Conservation (phyloP, 2,329 filamentous ascomycete species). For the Biscogniauxia marginata region DNA sequence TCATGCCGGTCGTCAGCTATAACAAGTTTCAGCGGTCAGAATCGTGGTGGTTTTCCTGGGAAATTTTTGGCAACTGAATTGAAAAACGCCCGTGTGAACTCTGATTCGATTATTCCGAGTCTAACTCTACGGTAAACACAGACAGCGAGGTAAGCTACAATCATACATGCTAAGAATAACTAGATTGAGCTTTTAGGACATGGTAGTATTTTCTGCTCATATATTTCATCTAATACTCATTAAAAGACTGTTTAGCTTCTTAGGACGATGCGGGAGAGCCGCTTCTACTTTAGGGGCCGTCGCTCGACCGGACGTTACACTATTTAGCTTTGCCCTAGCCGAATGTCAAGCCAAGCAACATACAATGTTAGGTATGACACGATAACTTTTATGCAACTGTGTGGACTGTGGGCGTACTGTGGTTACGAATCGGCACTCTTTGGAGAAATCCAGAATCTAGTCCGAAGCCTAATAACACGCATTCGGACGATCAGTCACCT, state of each 20-base stretch:
- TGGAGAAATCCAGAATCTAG: neutral
- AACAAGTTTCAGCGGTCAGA: neutral
- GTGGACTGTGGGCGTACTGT: neutral
- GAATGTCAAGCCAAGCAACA: neutral
- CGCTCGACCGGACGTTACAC: neutral
- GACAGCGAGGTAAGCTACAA: neutral
- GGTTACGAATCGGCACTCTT: neutral
- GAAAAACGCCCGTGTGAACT: neutral
- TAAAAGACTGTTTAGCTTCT: neutral
- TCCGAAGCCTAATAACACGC: neutral
- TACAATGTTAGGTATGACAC: neutral
- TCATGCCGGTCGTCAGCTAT: neutral
- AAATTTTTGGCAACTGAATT: neutral
- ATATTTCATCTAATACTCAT: neutral
- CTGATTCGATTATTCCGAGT: neutral
- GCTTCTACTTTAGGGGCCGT: neutral
- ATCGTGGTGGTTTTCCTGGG: no score
- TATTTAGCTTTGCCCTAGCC: neutral
- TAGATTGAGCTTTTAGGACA: neutral
- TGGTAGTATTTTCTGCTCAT: neutral
- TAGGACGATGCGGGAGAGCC: neutral
- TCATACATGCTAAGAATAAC: neutral
- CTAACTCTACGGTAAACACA: neutral
- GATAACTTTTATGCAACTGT: neutral
- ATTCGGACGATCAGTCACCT: neutral